Conservation (phyloP, 345 rosid species). For the Melastoma malabathricum region DNA sequence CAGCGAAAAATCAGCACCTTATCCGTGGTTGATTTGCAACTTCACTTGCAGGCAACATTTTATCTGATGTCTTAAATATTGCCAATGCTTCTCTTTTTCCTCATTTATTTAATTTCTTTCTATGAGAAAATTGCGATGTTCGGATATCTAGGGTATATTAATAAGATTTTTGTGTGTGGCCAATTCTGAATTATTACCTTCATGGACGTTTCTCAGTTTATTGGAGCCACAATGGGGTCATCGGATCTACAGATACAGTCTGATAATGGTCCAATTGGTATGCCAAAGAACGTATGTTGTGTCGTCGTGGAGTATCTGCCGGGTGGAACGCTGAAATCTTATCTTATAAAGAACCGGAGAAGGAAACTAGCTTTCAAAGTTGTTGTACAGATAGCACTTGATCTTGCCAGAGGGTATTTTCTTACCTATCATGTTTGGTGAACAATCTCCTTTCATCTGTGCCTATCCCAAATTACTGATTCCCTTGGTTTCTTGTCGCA, state of each 20-base stretch:
- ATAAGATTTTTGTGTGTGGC: background rate
- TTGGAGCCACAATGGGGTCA: constrained; percentile 95
- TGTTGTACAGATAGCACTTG: constrained; percentile 86
- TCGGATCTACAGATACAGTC: constrained; percentile 69
- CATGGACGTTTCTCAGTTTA: constrained; percentile 39
- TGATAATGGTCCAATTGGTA: constrained; percentile 58
- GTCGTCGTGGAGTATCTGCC: constrained; percentile 96
- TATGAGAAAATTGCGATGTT: too few species aligned
- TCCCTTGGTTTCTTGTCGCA: constrained; percentile 9
- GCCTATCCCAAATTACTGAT: background rate
- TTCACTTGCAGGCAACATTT: too few species aligned
- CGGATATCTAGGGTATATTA: background rate
- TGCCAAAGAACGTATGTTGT: constrained; percentile 89
- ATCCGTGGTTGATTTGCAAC: too few species aligned
- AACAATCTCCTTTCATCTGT: background rate
- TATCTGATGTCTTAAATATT: too few species aligned
- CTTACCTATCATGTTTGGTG: background rate
- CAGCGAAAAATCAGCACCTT: too few species aligned
- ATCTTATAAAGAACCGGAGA: constrained; percentile 79
- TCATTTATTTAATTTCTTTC: too few species aligned
- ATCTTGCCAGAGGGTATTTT: constrained; percentile 91
- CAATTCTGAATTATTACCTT: background rate
- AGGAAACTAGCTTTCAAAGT: constrained; percentile 87
- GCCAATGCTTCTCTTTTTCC: too few species aligned
- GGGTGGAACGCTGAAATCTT: constrained; percentile 82